Base-by-base conservation (phyloP, 2,329 filamentous ascomycete species). In the Alternaria sp. region DNA sequence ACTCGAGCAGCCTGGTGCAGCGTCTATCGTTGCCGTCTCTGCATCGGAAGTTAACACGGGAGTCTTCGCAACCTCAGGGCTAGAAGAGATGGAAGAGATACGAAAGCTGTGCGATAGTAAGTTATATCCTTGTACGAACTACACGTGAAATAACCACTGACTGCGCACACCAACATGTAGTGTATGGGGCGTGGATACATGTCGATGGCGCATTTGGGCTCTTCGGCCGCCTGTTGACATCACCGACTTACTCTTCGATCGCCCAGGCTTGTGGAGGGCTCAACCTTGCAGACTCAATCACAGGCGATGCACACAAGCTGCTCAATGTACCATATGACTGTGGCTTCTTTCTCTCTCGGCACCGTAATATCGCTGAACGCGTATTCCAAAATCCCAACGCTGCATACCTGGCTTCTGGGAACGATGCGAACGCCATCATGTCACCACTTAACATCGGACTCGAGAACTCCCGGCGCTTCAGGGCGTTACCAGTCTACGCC, bases 311-410 rank as follows among this genome's bases (percentile, higher is more conserved):
- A 0, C 94, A 98, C 78, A 97, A 97, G 74, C 81, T 97, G n/a
- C 85, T 98, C 62, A 97, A 97, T 68, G 93, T 97, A 46, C 94
- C 94, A 0, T 97, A 97, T 71, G 94, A 97, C 77, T 94, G 90
- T 70, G 94, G 94, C 43, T 90, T 97, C 78, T 96, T 97, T 83
- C 87, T 96, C 69, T 92, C 89, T 52, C 87, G 88, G 18, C 86
- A 65, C 41, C 59, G 38, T 20, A 57, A 46, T 28, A 59, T 63
- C 26, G 48, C 53, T 32, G 42, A 55, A 16, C 58, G 51, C 22
- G 52, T 53, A 7, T 59, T 62, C 7, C 51, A 65, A 18, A 97
- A 97, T 78, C 88, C 92, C 32, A 94, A 94, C 74, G 94, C 94
- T 3, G 91, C 89, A 1, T 97, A 97, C 73, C 86, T 97, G 46